Conservation (phyloP, 306 rosid species). For the Quercus gilva region DNA sequence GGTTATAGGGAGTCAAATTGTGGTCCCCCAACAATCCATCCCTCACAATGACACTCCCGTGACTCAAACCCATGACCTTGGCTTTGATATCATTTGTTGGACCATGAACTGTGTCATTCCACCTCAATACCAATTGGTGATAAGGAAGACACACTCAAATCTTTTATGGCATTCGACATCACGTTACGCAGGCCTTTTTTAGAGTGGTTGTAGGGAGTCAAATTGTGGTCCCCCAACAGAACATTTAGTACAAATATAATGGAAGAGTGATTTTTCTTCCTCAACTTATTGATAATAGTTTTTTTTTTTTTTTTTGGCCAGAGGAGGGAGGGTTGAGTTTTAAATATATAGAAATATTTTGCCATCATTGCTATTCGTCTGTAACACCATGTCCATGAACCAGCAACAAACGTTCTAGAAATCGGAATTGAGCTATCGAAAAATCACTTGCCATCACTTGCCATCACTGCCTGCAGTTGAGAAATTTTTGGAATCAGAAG, state of each 20-base stretch:
- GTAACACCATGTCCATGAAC: constrained; percentile 97
- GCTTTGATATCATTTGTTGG: too few relatives aligned
- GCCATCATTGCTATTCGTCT: constrained; percentile 92
- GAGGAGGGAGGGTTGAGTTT: not conserved
- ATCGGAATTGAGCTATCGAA: constrained; percentile 72
- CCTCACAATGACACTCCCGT: too few relatives aligned
- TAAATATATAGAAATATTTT: constrained; percentile 29
- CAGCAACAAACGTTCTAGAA: constrained; percentile 79
- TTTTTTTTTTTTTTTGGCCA: not conserved
- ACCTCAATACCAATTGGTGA: too few relatives aligned
- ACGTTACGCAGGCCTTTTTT: too few relatives aligned
- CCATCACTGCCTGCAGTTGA: constrained; percentile 74
- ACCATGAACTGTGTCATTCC: too few relatives aligned
- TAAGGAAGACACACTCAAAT: too few relatives aligned
- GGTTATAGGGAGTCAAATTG: too few relatives aligned
- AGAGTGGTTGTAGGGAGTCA: too few relatives aligned
- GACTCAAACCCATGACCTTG: too few relatives aligned
- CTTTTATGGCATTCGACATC: too few relatives aligned
- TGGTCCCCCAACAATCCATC: too few relatives aligned
- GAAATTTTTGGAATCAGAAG: constrained; percentile 22
- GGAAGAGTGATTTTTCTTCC: not conserved
- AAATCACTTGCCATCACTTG: constrained; percentile 98
- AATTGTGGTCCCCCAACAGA: too few relatives aligned
- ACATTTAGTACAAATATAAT: not conserved
- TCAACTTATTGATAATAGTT: not conserved